Percentiles rank a stretch among this genome's conserved stretches.
phyloP scores from a whole-genome alignment of 2,329 filamentous ascomycete genomes.

The Elsinoe fawcettii region DNA sequence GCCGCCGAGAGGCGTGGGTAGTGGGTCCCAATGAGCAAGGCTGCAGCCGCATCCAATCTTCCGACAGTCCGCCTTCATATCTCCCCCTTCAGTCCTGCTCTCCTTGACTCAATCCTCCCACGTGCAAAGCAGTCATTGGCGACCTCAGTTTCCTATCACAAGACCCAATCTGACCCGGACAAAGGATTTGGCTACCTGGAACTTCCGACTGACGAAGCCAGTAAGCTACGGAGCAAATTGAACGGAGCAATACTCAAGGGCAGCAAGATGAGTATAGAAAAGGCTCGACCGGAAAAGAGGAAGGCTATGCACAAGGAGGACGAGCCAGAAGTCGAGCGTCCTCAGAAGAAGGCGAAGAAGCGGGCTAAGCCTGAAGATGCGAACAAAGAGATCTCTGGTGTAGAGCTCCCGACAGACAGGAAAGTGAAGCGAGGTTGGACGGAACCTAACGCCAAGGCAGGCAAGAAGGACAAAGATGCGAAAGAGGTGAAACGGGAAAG shows the following conservation, averaged over 20 bases:
- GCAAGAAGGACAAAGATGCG: conserved; percentile 42
- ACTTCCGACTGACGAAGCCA: conserved; percentile 69
- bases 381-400: conserved; percentile 53
- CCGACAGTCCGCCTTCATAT: conserved; percentile 64
- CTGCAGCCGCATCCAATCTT: conserved; percentile 16
- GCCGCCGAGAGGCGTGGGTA: not conserved
- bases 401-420: conserved; percentile 63
- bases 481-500: conserved; percentile 51
- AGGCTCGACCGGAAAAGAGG: conserved; percentile 60
- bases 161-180: conserved; percentile 79
- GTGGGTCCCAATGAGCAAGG: conserved; percentile 9
- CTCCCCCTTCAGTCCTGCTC: conserved; percentile 68
- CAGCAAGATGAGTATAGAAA: conserved; percentile 74
- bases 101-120: conserved; percentile 66
- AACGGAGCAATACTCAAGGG: conserved; percentile 81
- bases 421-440: conserved; percentile 89
- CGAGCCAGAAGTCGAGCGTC: conserved; percentile 26
- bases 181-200: conserved; percentile 85
- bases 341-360: conserved; percentile 36
- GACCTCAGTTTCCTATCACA: conserved; percentile 80
- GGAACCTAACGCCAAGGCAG: conserved; percentile 39
- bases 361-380: conserved; percentile 47
- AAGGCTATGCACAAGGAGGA: conserved; percentile 32
- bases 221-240: conserved; percentile 85
- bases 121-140: conserved; percentile 58